These are phyloP conservation scores for Monosporozyma unispora DNA, from an alignment of 805 yeast species.

Conservation along the genomic window DNA sequence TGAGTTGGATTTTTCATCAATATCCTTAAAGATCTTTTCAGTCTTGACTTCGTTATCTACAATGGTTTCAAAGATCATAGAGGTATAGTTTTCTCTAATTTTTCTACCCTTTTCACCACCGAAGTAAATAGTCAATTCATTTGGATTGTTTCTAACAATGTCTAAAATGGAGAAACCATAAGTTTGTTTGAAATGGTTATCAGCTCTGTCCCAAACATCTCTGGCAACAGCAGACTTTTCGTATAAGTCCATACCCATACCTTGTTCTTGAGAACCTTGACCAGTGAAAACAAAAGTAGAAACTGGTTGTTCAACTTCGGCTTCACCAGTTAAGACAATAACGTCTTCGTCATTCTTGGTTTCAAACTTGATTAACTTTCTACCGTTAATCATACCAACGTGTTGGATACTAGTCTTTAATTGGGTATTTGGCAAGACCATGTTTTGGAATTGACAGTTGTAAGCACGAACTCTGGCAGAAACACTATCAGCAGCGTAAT, in stretches of 20 bases:
- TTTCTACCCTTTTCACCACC: constrained; percentile 97
- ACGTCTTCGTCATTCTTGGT: constrained; percentile 77
- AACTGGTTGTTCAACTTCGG: constrained; percentile 97
- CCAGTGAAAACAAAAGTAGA: constrained; percentile 97
- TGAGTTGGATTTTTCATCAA: constrained; percentile 70
- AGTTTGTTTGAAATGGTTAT: constrained; percentile 79
- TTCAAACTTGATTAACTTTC: constrained; percentile 91
- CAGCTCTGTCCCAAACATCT: constrained; percentile 97
- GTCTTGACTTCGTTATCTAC: constrained; percentile 75
- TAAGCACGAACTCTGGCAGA: constrained; percentile 93
- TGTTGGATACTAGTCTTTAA: constrained; percentile 85
- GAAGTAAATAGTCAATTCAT: constrained; percentile 88
- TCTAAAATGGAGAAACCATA: constrained; percentile 96
- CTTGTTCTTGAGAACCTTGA: constrained; percentile 99
- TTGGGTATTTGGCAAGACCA: constrained; percentile 94
- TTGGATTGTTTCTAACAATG: constrained; percentile 92
- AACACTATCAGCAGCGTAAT: constrained; percentile 96
- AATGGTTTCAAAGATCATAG: constrained; percentile 96
- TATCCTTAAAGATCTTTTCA: constrained; percentile 92
- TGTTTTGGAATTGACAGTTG: constrained; percentile 83
- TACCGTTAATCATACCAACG: constrained; percentile 97
- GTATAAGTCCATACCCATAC: constrained; percentile 99
- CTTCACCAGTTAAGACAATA: constrained; percentile 84
- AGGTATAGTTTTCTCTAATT: constrained; percentile 87
- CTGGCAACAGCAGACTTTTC: constrained; percentile 84